Evolutionary conservation across 129 eudicot genomes (phyloP).

Genomic region (Flaveria linearis): DNA sequence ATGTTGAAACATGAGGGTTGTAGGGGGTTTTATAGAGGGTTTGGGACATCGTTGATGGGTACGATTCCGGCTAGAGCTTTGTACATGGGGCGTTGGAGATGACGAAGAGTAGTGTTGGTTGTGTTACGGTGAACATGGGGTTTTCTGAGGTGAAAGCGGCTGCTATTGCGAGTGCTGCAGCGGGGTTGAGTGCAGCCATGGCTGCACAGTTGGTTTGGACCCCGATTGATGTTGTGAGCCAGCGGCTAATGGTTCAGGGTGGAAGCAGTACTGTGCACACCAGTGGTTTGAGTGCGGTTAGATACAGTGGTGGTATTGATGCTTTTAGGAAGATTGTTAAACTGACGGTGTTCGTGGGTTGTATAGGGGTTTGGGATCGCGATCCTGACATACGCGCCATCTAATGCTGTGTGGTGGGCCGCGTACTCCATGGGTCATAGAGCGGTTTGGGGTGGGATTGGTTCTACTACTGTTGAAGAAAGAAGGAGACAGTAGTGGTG

Average conservation of each 20-base stretch:
- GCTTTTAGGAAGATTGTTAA: constrained; percentile 69
- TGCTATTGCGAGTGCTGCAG: constrained; percentile 72
- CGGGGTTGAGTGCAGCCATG: constrained; percentile 80
- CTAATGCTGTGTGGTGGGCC: constrained; percentile 95
- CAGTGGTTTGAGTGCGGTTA: constrained; percentile 30
- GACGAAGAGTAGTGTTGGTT: constrained; percentile 79
- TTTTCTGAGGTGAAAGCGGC: constrained; percentile 62
- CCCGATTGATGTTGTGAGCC: constrained; percentile 84
- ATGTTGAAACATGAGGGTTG: constrained; percentile 57
- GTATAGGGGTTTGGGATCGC: constrained; percentile 83
- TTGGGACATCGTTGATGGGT: constrained; percentile 83
- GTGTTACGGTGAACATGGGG: constrained; percentile 58
- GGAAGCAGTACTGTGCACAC: constrained; percentile 32
- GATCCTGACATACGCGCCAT: constrained; percentile 78
- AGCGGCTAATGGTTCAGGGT: constrained; percentile 82
- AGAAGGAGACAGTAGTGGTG: constrained; percentile 39
- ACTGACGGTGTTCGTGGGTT: constrained; percentile 70
- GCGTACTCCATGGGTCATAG: constrained; percentile 64
- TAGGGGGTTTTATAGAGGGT: constrained; percentile 76
- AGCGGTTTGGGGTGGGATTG: constrained; percentile 65
- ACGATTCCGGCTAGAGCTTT: constrained; percentile 82
- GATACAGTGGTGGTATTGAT: constrained; percentile 67
- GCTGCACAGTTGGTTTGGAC: constrained; percentile 95
- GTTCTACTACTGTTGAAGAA: constrained; percentile 54
- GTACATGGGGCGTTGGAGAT: constrained; percentile 82